A percentile compares a stretch with the other conserved stretches of the same genome.
Conservation (phyloP, 352 stramenopile species). For the Peronospora farinosa region DNA sequence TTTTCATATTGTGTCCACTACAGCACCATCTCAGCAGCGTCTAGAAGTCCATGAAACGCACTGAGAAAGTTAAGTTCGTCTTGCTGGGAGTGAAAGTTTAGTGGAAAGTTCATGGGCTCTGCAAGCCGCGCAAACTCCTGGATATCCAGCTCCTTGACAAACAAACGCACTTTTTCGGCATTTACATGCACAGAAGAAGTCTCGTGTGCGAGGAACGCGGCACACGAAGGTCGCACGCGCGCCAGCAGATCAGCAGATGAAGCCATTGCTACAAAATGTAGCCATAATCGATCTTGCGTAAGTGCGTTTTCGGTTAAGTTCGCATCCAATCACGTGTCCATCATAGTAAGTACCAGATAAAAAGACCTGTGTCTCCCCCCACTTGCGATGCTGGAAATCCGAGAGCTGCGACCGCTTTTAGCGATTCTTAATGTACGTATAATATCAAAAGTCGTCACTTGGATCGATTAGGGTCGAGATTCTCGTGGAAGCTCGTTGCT, state of each 20-base stretch:
- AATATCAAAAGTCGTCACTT: neutral
- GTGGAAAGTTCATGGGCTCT: constrained; percentile 53
- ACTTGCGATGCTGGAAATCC: constrained; percentile 63
- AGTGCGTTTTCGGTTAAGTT: constrained; percentile 12
- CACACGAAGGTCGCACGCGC: constrained; percentile 52
- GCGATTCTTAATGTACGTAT: constrained; percentile 75
- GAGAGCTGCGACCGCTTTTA: constrained; percentile 75
- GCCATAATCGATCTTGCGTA: neutral
- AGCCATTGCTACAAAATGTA: constrained; percentile 21
- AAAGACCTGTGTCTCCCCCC: neutral
- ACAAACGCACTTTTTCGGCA: constrained; percentile 38
- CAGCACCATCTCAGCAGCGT: neutral
- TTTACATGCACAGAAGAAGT: constrained; percentile 46
- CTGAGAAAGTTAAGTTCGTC: constrained; percentile 79
- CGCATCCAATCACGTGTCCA: constrained; percentile 4
- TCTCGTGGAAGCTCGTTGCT: neutral
- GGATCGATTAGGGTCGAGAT: neutral
- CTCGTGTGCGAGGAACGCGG: constrained; percentile 36
- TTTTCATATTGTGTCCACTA: neutral
- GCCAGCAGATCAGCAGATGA: constrained; percentile 30
- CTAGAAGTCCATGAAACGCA: constrained; percentile 18
- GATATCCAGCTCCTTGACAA: constrained; percentile 48
- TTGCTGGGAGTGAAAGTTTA: constrained; percentile 64
- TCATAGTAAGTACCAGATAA: neutral
- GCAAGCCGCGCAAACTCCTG: constrained; percentile 43